Base-by-base conservation (phyloP, 495 filamentous ascomycete species). In the Penicillium odoratum region DNA sequence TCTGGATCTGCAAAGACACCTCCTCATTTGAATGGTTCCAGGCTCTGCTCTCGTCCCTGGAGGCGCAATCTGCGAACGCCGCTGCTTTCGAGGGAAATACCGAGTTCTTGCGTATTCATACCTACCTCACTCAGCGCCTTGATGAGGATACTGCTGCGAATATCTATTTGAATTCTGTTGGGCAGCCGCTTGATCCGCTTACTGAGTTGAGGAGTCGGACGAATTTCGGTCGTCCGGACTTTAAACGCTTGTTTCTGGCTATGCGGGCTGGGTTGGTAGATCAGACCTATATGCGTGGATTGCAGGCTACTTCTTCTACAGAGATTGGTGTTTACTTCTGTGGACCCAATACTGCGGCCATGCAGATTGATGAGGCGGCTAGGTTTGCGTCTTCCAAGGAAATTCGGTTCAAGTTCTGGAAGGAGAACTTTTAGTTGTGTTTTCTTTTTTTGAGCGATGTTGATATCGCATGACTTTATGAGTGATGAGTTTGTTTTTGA, bases 11-110 rank as follows among this genome's bases (percentile, higher is more conserved):
- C 82, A 95, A 88, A 70, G 93, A 98, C 65, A 98, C 92, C 3
- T 85, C 80, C 38, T 97, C 93, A 1, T 98, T 98, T 69, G 94
- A 98, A 76, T 98, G 94, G 94, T 98, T 98, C 78, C 95, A 98
- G 71, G 88, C 88, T 10, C 87, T 98, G 4, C 84, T 98, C 10
- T 90, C 88, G 5, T 93, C 89, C 0, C 87, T 99, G n/a, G 94
- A 99, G 67, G 78, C 85, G 33, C 94, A 99, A 67, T 89, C 85
- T 36, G 81, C 87, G 49, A 81, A 82, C 47, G 83, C 84, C 0
- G 89, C 89, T 29, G 76, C 80, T 10, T 81, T 82, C 43, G 88
- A 90, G 40, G 81, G 80, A 31, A 84, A 83, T 31, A 78, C 85
- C 1, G 93, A 97, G 65, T 99, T 99, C 84, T 81, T 99, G 63